Conservation (phyloP, 2,329 filamentous ascomycete species). For the Alternaria hordeiaustralica region DNA sequence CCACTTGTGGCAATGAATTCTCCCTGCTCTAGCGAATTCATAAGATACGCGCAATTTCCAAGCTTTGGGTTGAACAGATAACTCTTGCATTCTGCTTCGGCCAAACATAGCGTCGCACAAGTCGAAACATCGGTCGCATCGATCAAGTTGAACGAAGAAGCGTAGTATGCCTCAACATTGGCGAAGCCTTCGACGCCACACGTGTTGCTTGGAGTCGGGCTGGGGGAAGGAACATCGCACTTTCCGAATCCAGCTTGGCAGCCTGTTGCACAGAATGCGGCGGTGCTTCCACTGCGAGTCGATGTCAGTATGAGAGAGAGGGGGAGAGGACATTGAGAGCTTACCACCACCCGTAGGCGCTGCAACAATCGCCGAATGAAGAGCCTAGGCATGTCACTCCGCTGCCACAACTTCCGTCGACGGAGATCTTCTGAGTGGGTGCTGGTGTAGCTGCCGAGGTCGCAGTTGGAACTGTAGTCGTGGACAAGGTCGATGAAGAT, state of each 20-base stretch:
- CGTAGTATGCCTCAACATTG: constrained; percentile 19
- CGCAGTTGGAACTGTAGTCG: not conserved
- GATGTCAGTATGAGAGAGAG: not conserved
- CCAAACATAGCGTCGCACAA: constrained; percentile 17
- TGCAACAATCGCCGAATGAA: constrained; percentile 54
- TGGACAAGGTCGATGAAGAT: constrained; percentile 2
- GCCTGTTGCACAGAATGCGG: constrained; percentile 35
- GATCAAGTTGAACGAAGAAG: constrained; percentile 23
- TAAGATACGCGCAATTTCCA: constrained; percentile 2
- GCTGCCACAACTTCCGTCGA: constrained; percentile 32
- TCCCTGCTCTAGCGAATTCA: constrained; percentile 1
- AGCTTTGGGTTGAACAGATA: constrained; percentile 16
- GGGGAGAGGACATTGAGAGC: not conserved
- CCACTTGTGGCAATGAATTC: constrained; percentile 1
- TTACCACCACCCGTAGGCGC: constrained; percentile 47
- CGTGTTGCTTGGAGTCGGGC: constrained; percentile 5
- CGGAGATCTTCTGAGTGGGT: constrained; percentile 24
- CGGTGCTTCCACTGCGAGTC: constrained; percentile 33
- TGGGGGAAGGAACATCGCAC: not conserved
- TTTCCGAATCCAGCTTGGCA: constrained; percentile 44
- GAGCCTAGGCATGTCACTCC: constrained; percentile 46
- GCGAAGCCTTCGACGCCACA: constrained; percentile 21
- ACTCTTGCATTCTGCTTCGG: constrained; percentile 17
- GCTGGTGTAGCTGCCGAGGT: constrained; percentile 9
- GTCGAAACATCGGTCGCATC: constrained; percentile 13